phyloP scores from a whole-genome alignment of 2,329 filamentous ascomycete species.

The Phaeosphaeriaceae sp. region DNA sequence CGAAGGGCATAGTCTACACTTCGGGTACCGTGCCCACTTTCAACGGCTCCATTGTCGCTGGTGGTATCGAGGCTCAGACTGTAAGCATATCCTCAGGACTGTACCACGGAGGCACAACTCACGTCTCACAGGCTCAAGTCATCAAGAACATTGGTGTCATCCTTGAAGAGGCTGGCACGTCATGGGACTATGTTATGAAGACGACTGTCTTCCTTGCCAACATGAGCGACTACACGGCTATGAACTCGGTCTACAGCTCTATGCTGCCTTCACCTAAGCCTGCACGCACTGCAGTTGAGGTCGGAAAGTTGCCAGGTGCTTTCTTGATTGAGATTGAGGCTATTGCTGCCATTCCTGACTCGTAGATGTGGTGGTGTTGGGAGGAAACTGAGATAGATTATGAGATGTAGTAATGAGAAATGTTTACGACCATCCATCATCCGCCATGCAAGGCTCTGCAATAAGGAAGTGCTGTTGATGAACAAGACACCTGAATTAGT shows the following conservation, averaged over 20 bases:
- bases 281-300: slow-evolving; percentile 38
- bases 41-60: slow-evolving; percentile 35
- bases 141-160: slow-evolving; percentile 42
- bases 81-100: slow-evolving; percentile 5
- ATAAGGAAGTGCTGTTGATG: background rate
- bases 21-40: slow-evolving; percentile 38
- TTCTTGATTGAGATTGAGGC: slow-evolving; percentile 43
- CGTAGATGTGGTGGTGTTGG: slow-evolving; percentile 2
- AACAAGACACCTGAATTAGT: background rate
- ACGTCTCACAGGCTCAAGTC: slow-evolving; percentile 35
- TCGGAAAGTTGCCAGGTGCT: slow-evolving; percentile 40
- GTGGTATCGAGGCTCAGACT: slow-evolving; percentile 36
- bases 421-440: background rate
- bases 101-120: background rate
- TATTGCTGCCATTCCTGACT: slow-evolving; percentile 39
- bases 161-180: slow-evolving; percentile 41
- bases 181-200: slow-evolving; percentile 44
- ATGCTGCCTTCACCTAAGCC: slow-evolving; percentile 41
- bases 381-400: background rate
- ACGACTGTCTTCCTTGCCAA: slow-evolving; percentile 42
- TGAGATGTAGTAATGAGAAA: background rate
- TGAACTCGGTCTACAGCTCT: slow-evolving; percentile 42
- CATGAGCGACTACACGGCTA: slow-evolving; percentile 42
- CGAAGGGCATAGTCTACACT: slow-evolving; percentile 41
- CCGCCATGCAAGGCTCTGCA: background rate